Conservation (phyloP, 116 monocot species). For the Dioscorea cayenensis region DNA sequence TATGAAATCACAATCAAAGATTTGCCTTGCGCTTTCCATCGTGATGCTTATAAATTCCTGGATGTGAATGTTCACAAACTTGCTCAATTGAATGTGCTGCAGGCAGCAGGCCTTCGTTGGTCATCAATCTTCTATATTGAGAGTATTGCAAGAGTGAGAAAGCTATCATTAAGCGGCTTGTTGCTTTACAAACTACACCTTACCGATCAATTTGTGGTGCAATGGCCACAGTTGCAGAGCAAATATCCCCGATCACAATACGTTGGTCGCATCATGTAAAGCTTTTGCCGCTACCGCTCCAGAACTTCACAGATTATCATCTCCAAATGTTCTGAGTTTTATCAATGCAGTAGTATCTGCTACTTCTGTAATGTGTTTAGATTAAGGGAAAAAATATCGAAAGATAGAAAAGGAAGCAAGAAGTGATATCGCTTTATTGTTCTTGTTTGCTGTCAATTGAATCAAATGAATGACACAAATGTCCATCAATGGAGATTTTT, state of each 20-base stretch:
- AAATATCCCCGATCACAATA: conserved; percentile 54
- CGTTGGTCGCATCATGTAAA: conserved; percentile 64
- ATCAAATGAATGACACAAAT: no score
- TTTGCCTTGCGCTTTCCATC: no score
- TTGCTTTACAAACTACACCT: conserved; percentile 74
- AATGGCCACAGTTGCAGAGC: conserved; percentile 71
- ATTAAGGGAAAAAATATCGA: no score
- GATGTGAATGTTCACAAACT: neutral
- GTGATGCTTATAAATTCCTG: neutral
- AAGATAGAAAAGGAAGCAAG: no score
- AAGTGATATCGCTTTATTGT: no score
- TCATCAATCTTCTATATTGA: conserved; percentile 87
- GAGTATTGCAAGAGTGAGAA: conserved; percentile 92
- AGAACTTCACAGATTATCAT: neutral
- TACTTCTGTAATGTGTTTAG: no score
- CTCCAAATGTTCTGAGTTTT: conserved; percentile 18
- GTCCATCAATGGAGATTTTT: no score
- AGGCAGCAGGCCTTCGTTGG: conserved; percentile 70
- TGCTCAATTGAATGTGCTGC: conserved; percentile 6
- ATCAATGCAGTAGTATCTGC: conserved; percentile 33
- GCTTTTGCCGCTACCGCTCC: neutral
- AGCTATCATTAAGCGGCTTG: conserved; percentile 74
- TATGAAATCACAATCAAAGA: no score
- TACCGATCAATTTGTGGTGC: conserved; percentile 77
- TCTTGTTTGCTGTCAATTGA: no score